These are phyloP conservation scores for Parmelia sp. DNA, from an alignment of 495 filamentous ascomycete genomes.

Conservation along the genomic window DNA sequence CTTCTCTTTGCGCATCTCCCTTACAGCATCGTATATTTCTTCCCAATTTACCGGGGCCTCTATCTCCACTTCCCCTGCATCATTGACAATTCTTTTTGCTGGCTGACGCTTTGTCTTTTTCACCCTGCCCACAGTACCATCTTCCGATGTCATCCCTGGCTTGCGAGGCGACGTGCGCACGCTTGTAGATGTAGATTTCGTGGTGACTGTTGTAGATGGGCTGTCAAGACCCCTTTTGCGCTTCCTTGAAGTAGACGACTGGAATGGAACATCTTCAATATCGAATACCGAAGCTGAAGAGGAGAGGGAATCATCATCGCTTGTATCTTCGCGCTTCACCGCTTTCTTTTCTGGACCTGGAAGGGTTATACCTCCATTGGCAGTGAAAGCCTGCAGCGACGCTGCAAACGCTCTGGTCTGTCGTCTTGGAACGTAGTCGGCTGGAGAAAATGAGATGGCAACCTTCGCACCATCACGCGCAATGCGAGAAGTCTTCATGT, in stretches of 20 bases:
- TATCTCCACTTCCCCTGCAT: slow-evolving; percentile 48
- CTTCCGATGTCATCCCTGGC: slow-evolving; percentile 19
- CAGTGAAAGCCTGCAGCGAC: slow-evolving; percentile 21
- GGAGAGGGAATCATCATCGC: slow-evolving; percentile 35
- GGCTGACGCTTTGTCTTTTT: slow-evolving; percentile 52
- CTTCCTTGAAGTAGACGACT: slow-evolving; percentile 39
- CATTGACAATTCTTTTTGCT: slow-evolving; percentile 55
- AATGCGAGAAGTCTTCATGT: slow-evolving; percentile 58
- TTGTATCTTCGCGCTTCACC: slow-evolving; percentile 28
- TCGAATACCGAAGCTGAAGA: slow-evolving; percentile 43
- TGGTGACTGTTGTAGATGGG: slow-evolving; percentile 27
- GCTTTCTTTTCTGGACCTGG: slow-evolving; percentile 21
- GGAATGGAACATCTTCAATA: slow-evolving; percentile 57
- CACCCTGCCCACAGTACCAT: slow-evolving; percentile 29
- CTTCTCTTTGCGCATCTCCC: slow-evolving; percentile 72
- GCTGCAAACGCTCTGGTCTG: slow-evolving; percentile 36
- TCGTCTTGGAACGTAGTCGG: slow-evolving; percentile 31
- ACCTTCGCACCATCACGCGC: slow-evolving; percentile 53
- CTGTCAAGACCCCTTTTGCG: slow-evolving; percentile 40
- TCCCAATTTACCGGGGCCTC: slow-evolving; percentile 79
- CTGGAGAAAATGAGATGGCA: slow-evolving; percentile 40
- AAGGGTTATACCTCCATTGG: slow-evolving; percentile 16
- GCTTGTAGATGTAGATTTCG: slow-evolving; percentile 20
- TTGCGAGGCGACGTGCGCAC: slow-evolving; percentile 24
- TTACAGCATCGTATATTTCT: slow-evolving; percentile 68